Percentiles rank a stretch among this genome's conserved stretches.
Evolutionary conservation across 495 filamentous ascomycete genomes (phyloP).

Genomic region (Penicillium lividum): DNA sequence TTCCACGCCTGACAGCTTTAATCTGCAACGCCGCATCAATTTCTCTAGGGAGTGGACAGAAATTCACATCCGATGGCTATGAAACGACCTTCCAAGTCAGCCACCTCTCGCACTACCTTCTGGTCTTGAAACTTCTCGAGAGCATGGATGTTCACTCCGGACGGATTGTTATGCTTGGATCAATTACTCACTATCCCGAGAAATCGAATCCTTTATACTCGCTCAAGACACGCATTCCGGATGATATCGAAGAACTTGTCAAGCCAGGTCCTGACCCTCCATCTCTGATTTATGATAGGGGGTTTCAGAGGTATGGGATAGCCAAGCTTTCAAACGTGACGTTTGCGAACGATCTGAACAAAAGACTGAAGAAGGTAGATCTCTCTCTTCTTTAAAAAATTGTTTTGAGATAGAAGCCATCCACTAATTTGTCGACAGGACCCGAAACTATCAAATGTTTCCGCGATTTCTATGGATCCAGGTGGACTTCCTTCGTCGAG

Average conservation of each 20-base stretch:
- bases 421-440: constrained; percentile 10
- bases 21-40: constrained; percentile 50
- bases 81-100: constrained; percentile 49
- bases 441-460: constrained; percentile 21
- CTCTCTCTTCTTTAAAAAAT: no score
- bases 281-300: constrained; percentile 36
- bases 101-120: constrained; percentile 44
- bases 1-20: constrained; percentile 40
- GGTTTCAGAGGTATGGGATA: constrained; percentile 45
- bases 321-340: constrained; percentile 46
- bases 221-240: constrained; percentile 21
- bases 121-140: constrained; percentile 44
- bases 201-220: constrained; percentile 40
- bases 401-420: neutral
- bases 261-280: constrained; percentile 22
- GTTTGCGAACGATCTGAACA: constrained; percentile 46
- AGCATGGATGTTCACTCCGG: constrained; percentile 37
- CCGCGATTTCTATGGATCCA: constrained; percentile 27
- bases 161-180: constrained; percentile 46
- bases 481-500: constrained; percentile 26
- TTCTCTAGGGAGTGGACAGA: constrained; percentile 35
- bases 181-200: constrained; percentile 39
- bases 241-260: constrained; percentile 28
- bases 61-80: constrained; percentile 42
- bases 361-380: constrained; percentile 32